These are phyloP conservation scores for Paxillus rubicundulus DNA, from an alignment of 768 basidiomycete species.

Conservation along the genomic window DNA sequence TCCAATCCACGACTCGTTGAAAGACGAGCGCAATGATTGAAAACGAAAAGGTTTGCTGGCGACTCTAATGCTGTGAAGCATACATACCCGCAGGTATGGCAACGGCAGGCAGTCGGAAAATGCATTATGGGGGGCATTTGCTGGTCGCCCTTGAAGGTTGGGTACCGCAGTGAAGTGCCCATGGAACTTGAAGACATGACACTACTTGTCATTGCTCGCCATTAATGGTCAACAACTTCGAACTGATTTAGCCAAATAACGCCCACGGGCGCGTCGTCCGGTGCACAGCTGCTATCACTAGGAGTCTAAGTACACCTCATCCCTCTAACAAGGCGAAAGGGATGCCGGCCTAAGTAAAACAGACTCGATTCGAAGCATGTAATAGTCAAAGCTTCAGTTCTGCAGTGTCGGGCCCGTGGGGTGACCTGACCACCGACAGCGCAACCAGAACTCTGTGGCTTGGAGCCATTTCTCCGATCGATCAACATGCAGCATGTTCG, in stretches of 20 bases:
- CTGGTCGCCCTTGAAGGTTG: conserved; percentile 49
- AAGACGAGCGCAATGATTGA: conserved; percentile 60
- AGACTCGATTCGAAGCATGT: no score
- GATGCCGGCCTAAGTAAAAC: no score
- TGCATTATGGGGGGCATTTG: no score
- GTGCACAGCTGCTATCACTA: conserved; percentile 39
- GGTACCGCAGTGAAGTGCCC: background rate
- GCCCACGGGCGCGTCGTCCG: conserved; percentile 54
- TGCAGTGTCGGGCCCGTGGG: no score
- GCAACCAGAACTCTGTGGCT: no score
- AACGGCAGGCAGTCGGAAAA: no score
- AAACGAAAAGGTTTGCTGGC: conserved; percentile 57
- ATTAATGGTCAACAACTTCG: conserved; percentile 67
- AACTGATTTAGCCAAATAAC: conserved; percentile 58
- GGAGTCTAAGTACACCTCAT: conserved; percentile 56
- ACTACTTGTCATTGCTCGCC: conserved; percentile 40
- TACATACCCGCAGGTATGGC: no score
- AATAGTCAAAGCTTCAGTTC: no score
- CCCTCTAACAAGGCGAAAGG: conserved; percentile 50
- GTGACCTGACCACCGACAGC: no score
- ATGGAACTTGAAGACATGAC: conserved; percentile 17
- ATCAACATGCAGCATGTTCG: no score
- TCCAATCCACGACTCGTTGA: conserved; percentile 70
- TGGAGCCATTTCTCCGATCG: no score
- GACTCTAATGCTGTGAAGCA: conserved; percentile 69